Evolutionary conservation across 345 rosid genomes (phyloP), one percentile per base, ranked within the genome.

Genomic region (Angophora floribunda): DNA sequence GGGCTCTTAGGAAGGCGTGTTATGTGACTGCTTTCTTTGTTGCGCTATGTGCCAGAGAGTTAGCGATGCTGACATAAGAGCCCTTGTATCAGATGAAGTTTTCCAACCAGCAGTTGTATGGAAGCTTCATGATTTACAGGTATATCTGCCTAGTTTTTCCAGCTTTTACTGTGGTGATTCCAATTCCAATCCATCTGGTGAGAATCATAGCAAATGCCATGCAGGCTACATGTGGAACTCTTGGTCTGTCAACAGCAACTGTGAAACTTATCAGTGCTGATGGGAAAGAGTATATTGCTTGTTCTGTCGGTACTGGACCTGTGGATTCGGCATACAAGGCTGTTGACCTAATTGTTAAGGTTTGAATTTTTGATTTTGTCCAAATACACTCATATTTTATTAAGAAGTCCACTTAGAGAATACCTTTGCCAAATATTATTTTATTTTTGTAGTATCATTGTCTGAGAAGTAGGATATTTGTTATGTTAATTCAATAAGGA

Each of bases 261-360:
- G 99, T 98, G 78, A 97, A 98, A 91, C 99, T 98, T 85, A 80
- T 93, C 88, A 90, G 87, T 86, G 94, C 94, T 88, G 91, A 93
- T 88, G 99, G 99, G 65, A 86, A 90, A 86, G 96, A 95, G 90
- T 95, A 93, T 87, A 86, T 94, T 87, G 97, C 98, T 85, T 98
- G 99, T 89, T 91, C 99, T 75, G 91, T 95, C 45, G 99, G 99
- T 89, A 90, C 95, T 87, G 99, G 99, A 22, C 99, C 99, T 26
- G 99, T 98, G 47, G 99, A 98, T 94, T 95, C 99, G 57, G 99
- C 97, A n/a, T 98, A 97, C 93, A 98, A 97, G 92, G 99, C 99
- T 88, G 91, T 97, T 41, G 96, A 97, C 93, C 95, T 95, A 87
- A 95, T 98, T 70, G 97, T 95, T 85, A 93, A 96, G 98, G 99